phyloP scores from a whole-genome alignment of 805 yeast species.

The Yarrowia divulgata region DNA sequence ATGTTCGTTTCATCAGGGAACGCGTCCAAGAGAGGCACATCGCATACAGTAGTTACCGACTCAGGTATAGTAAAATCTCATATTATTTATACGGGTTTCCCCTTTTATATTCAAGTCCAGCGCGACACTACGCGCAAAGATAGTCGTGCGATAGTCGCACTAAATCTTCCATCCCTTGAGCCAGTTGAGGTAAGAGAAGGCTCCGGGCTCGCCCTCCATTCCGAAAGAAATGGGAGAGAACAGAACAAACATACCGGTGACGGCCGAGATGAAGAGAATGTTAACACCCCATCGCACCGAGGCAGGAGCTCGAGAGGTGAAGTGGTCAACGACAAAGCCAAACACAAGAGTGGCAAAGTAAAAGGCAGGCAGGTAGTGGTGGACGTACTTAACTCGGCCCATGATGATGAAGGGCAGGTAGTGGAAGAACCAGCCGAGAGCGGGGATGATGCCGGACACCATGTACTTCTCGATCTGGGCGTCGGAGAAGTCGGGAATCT shows the following conservation, averaged over 20 bases:
- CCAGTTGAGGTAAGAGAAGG: conserved; percentile 62
- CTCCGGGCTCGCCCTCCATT: conserved; percentile 64
- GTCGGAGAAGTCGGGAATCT: conserved; percentile 57
- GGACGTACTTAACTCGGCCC: conserved; percentile 97
- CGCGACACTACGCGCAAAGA: conserved; percentile 9
- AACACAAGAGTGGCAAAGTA: conserved; percentile 88
- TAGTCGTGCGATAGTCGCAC: background rate
- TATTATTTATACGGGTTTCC: conserved; percentile 27
- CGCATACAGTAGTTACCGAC: too few relatives aligned
- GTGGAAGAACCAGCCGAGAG: conserved; percentile 89
- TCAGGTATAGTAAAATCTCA: background rate
- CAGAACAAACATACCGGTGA: conserved; percentile 65
- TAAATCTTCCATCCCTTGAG: conserved; percentile 63
- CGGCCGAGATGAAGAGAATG: conserved; percentile 56
- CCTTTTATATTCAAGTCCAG: conserved; percentile 29
- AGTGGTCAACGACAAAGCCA: conserved; percentile 63
- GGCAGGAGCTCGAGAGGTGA: conserved; percentile 27
- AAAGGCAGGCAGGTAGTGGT: conserved; percentile 94
- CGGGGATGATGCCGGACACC: conserved; percentile 81
- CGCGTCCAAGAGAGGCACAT: too few relatives aligned
- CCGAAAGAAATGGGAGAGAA: conserved; percentile 81
- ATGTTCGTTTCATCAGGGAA: too few relatives aligned
- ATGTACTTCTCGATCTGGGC: conserved; percentile 54
- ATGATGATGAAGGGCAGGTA: conserved; percentile 86
- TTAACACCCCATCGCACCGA: conserved; percentile 50